Base-by-base conservation (phyloP, 2,329 filamentous ascomycete species). In the Trichoderma polysporum region DNA sequence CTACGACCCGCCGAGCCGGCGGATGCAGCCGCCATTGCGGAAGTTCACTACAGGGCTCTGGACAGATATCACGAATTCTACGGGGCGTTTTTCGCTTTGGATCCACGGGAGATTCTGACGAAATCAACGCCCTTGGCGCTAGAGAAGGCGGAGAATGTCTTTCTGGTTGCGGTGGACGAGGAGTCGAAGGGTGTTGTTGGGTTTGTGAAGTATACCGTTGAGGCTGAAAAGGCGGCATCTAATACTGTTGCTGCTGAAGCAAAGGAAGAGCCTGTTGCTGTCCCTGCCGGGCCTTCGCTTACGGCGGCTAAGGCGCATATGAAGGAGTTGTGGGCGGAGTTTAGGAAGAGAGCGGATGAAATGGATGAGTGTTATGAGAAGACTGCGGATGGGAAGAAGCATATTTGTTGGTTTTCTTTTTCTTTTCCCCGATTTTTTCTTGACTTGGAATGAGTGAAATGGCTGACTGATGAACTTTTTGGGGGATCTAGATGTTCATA, bases 311-410 rank as follows among this genome's bases (percentile, higher is more conserved):
- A 72, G 52, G 57, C 67, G 25, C 68, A 68, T 19, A 35, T 72
- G 61, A 68, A 71, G 66, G 65, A 39, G n/a, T 49, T 74, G 47
- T 73, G 73, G 71, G 66, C 69, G 49, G 66, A 62, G 66, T 71
- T 73, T 61, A 65, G 59, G 31, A 65, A 64, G 39, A 56, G 53
- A 35, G 64, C 68, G 58, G 64, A 61, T 2, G 63, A 68, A 54
- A 74, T 71, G 69, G 73, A 74, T 41, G 47, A 27, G 13, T 71
- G 64, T 54, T 68, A 71, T 45, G 67, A 71, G 41, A 68, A 66
- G 31, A 65, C 64, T 19, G 59, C 68, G 13, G 41, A 69, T 17
- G 69, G 69, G 19, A 56, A 62, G 49, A 67, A 33, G 35, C 68
- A 74, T 22, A 69, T 67, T 17, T 71, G 70, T 72, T 59, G 64